Percentiles rank a stretch among this genome's conserved stretches.
Evolutionary conservation across 129 eudicot species (phyloP).

Genomic region (Kitagawia praeruptora): DNA sequence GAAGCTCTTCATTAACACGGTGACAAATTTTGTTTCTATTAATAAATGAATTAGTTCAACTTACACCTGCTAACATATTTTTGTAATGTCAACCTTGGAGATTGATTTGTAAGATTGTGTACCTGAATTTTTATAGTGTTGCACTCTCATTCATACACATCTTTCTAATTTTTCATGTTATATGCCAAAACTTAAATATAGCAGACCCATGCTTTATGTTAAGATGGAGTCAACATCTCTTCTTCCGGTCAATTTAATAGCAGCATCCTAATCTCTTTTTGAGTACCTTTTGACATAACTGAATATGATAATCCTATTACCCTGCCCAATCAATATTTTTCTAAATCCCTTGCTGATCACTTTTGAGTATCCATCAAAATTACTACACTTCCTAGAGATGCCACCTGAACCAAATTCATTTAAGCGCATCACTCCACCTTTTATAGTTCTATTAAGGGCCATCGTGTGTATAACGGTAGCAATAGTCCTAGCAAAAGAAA

Average conservation of each 20-base stretch:
- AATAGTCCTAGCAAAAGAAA: not conserved
- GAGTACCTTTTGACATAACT: no score
- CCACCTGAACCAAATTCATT: not conserved
- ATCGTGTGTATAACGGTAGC: not conserved
- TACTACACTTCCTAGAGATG: not conserved
- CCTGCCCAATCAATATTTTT: not conserved
- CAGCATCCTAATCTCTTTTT: not conserved
- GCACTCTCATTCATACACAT: not conserved
- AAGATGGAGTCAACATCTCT: not conserved
- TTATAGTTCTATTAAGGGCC: not conserved
- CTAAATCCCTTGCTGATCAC: not conserved
- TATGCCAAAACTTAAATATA: not conserved
- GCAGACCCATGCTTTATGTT: not conserved
- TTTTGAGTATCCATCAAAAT: not conserved
- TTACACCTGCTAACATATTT: not conserved
- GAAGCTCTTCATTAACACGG: slow-evolving; percentile 26
- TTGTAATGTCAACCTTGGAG: not conserved
- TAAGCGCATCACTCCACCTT: not conserved
- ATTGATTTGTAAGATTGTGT: not conserved
- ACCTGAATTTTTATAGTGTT: not conserved
- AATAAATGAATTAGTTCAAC: not conserved
- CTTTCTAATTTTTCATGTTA: not conserved
- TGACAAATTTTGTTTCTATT: not conserved
- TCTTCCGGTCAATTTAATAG: not conserved
- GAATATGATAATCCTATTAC: not conserved